Evolutionary conservation across 208 protist genomes (phyloP).

Genomic region (Acanthamoeba culbertsoni): DNA sequence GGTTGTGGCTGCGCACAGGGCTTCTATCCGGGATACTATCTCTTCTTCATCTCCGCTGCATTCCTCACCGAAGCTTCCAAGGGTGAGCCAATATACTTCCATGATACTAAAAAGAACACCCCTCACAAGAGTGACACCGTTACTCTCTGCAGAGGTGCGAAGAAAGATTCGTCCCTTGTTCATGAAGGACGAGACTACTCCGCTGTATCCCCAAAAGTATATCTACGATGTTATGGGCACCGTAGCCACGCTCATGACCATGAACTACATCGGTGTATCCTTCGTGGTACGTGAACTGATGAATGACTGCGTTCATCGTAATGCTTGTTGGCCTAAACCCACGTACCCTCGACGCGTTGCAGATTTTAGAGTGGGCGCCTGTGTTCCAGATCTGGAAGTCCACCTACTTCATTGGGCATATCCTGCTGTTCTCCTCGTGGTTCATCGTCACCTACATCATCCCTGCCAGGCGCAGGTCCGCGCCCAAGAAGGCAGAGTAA

Average conservation of each 20-base stretch:
- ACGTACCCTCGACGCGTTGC: not conserved
- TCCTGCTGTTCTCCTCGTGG: slow-evolving; percentile 5
- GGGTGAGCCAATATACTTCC: not conserved
- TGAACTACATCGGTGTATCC: slow-evolving; percentile 7
- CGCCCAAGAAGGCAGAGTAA: not conserved
- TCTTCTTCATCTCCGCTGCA: slow-evolving; percentile 63
- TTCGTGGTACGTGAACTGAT: slow-evolving; percentile 49
- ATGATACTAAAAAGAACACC: too few species aligned
- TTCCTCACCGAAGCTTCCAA: slow-evolving; percentile 73
- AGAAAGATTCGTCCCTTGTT: slow-evolving; percentile 13
- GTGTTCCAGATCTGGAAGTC: slow-evolving; percentile 8
- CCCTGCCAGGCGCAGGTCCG: not conserved
- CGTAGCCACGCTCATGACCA: not conserved
- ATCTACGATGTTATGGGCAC: slow-evolving; percentile 39
- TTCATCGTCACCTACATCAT: slow-evolving; percentile 19
- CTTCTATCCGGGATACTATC: slow-evolving; percentile 78
- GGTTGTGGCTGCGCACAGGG: slow-evolving; percentile 36
- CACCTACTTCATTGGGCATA: slow-evolving; percentile 14
- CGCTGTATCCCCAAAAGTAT: slow-evolving; percentile 23
- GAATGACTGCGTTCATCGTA: not conserved
- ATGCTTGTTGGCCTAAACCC: not conserved
- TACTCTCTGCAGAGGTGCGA: not conserved
- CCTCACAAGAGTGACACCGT: too few species aligned
- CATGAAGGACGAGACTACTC: not conserved
- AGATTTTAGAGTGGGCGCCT: not conserved